Conservation (phyloP, 208 protist genomes). For the Giardia muris region DNA sequence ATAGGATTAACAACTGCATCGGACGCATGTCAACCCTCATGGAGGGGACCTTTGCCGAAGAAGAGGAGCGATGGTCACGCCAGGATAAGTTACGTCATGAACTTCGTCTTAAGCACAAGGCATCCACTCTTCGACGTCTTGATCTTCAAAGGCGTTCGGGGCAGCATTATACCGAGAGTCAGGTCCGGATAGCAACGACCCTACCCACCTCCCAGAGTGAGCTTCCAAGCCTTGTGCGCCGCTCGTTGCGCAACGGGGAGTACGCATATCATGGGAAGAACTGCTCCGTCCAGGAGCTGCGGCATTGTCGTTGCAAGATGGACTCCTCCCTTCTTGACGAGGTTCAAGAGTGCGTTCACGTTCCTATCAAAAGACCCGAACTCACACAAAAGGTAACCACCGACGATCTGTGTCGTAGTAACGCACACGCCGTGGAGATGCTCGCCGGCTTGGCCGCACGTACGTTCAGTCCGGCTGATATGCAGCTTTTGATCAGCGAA, state of each 20-base stretch:
- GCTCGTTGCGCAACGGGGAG: neutral
- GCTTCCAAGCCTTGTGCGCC: neutral
- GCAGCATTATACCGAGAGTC: neutral
- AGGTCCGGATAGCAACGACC: neutral
- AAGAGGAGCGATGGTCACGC: neutral
- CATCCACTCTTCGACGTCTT: neutral
- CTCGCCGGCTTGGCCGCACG: neutral
- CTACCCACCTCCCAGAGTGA: neutral
- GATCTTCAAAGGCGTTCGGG: neutral
- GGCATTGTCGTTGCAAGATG: neutral
- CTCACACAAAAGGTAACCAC: neutral
- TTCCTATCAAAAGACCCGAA: neutral
- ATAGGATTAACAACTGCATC: no score
- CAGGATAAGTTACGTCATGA: neutral
- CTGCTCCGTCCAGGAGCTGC: neutral
- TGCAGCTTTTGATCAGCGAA: neutral
- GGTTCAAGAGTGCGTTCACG: neutral
- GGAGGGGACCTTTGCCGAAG: neutral
- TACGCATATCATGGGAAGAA: neutral
- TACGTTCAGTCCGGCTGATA: neutral
- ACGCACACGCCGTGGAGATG: neutral
- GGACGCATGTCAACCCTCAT: no score
- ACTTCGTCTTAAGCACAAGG: neutral
- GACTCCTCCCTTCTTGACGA: neutral
- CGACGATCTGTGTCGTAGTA: neutral